Base-by-base conservation (phyloP, 1,284 basidiomycete species). In the Ganoderma lingzhi region DNA sequence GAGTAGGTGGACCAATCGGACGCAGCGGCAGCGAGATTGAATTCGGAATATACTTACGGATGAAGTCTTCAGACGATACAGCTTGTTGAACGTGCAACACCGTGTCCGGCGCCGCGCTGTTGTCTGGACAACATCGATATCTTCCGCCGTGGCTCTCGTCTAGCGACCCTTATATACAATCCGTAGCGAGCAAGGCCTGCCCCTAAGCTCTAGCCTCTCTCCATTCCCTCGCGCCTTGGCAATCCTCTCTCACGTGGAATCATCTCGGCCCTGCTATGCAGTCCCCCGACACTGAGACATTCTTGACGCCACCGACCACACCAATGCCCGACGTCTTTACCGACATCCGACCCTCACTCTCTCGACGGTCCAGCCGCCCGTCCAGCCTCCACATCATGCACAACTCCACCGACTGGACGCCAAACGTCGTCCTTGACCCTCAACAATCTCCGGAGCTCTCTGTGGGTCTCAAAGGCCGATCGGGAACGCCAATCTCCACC, bases 281-380 rank as follows among this genome's bases (percentile, higher is more conserved):
- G 44, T 72, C 72, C 41, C 85, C 86, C 53, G 84, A 87, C 70
- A 76, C 77, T 63, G 89, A 92, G 70, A 82, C 83, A 55, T 91
- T 89, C 78, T 86, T 86, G 56, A 91, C 90, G 15, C 90, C 90
- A 53, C 89, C 90, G 15, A 85, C 86, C 10, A 88, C 88, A 3
- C 83, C 90, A 72, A 69, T 71, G 73, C 69, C 75, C 66, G 75
- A 79, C 62, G 79, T 84, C 60, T 74, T 71, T 72, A 68, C 75
- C 66, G 75, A 79, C 62, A 79, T 84, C 61, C 75, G 75, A 17
- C 79, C 80, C 12, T 81, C 79, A 15, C 71, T 80, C 19, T 80
- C 79, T 15, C 76, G 80, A 67, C 78, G 77, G 58, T 66, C 68
- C 68, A 76, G 71, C 66, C 74, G 73, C 65, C 82, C 78, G 58